Percentiles rank a stretch among this genome's conserved stretches.
phyloP scores from a whole-genome alignment of 345 rosid species.

The Heritiera fomes region DNA sequence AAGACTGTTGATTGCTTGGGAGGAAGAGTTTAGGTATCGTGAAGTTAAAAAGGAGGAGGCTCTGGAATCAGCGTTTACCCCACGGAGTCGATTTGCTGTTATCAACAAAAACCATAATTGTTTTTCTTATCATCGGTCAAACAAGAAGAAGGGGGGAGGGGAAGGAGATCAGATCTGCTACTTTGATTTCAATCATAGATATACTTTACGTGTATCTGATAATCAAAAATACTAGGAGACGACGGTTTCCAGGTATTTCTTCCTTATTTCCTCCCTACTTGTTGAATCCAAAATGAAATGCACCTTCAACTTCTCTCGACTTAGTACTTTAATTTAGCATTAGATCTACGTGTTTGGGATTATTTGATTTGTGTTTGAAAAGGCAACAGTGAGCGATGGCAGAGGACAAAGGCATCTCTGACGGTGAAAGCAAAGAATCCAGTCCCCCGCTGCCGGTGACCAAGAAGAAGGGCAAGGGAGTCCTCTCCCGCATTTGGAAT shows the following conservation, averaged over 20 bases:
- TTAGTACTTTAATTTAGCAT: neutral
- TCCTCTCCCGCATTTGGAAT: constrained; percentile 74
- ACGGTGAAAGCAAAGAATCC: constrained; percentile 37
- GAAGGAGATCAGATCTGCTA: neutral
- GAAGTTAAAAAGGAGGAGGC: neutral
- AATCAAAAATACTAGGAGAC: neutral
- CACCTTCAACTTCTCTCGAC: neutral
- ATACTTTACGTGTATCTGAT: too few species aligned
- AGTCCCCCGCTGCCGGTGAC: constrained; percentile 19
- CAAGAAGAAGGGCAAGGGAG: constrained; percentile 57
- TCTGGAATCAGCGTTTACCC: neutral
- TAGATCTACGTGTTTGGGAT: too few species aligned
- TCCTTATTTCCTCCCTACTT: neutral
- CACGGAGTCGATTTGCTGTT: neutral
- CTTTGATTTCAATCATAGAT: neutral
- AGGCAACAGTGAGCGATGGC: constrained; percentile 29
- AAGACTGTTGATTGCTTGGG: neutral
- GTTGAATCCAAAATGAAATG: too few species aligned
- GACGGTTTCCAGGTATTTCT: neutral
- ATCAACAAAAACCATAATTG: constrained; percentile 9
- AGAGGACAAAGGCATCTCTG: constrained; percentile 37
- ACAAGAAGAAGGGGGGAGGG: neutral
- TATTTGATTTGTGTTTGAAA: neutral
- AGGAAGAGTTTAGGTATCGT: constrained; percentile 5
- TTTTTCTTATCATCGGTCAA: neutral